phyloP scores from a whole-genome alignment of 2,329 filamentous ascomycete genomes.

The Davidsoniella australis region DNA sequence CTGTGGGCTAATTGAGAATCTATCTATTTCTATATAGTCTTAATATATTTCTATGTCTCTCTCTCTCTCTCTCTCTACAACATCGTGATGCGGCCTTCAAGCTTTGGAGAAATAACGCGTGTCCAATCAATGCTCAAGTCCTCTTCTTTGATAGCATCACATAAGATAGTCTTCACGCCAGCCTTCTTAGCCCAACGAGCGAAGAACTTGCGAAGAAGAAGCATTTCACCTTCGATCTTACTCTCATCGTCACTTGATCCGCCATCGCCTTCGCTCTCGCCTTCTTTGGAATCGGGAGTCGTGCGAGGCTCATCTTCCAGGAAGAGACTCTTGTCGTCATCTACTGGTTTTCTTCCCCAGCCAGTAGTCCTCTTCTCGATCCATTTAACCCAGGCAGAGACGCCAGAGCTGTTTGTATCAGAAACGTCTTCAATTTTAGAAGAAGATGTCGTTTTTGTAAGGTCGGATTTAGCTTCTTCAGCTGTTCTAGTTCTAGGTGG shows the following conservation, averaged over 20 bases:
- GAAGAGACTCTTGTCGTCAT: conserved; percentile 8
- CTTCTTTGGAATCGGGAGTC: conserved; percentile 3
- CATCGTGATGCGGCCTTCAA: conserved; percentile 59
- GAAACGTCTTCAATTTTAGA: too few species aligned
- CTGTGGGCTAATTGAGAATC: too few species aligned
- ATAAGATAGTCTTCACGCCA: conserved; percentile 37
- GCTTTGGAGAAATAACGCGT: conserved; percentile 54
- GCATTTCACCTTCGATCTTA: conserved; percentile 36
- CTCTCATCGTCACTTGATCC: conserved; percentile 19
- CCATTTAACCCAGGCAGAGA: conserved; percentile 10
- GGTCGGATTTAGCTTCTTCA: too few species aligned
- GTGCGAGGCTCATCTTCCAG: too few species aligned
- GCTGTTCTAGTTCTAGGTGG: conserved; percentile 1
- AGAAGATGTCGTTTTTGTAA: too few species aligned
- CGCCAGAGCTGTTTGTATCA: neutral
- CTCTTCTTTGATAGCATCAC: conserved; percentile 38
- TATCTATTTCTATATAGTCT: too few species aligned
- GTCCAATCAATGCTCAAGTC: conserved; percentile 59
- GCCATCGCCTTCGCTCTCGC: conserved; percentile 8
- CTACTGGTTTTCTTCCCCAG: conserved; percentile 5
- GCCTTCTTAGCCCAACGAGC: conserved; percentile 56
- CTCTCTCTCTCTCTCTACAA: neutral
- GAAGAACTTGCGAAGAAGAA: conserved; percentile 51
- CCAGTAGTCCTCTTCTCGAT: conserved; percentile 5
- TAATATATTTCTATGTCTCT: neutral